These are phyloP conservation scores for Aquilaria malaccensis DNA, from an alignment of 345 rosid genomes.

Conservation along the genomic window DNA sequence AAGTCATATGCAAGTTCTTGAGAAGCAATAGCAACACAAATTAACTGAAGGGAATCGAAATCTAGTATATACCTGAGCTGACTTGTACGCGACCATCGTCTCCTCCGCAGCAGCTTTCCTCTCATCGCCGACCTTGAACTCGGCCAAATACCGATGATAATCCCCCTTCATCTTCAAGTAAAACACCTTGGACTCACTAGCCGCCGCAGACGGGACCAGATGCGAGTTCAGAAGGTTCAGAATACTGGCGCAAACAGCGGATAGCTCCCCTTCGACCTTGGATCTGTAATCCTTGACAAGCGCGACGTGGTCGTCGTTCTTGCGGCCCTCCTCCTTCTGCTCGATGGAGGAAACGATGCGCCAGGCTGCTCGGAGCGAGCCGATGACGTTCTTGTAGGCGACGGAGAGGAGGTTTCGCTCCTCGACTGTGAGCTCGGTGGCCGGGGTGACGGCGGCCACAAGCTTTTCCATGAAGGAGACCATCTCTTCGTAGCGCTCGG, in stretches of 20 bases:
- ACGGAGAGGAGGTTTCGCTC: constrained; percentile 12
- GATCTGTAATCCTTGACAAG: constrained; percentile 66
- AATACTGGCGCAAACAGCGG: constrained; percentile 36
- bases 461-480: constrained; percentile 77
- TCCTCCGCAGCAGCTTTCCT: constrained; percentile 59
- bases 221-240: constrained; percentile 37
- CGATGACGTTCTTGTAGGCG: too few species aligned
- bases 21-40: too few species aligned
- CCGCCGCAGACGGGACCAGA: constrained; percentile 39
- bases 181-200: constrained; percentile 57
- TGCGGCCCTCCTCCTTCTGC: constrained; percentile 50
- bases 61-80: constrained; percentile 44
- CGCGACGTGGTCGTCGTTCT: constrained; percentile 54
- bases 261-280: constrained; percentile 49
- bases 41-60: too few species aligned
- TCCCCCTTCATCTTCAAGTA: constrained; percentile 67
- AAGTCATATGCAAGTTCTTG: too few species aligned
- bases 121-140: constrained; percentile 47
- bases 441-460: constrained; percentile 38
- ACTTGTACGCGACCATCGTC: constrained; percentile 39
- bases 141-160: constrained; percentile 39
- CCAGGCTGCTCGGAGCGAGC: too few species aligned
- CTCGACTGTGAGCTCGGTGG: constrained; percentile 58
- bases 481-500: constrained; percentile 58
- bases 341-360: too few species aligned